phyloP scores from a whole-genome alignment of 2,329 filamentous ascomycete species.

The Penicillium italicum region DNA sequence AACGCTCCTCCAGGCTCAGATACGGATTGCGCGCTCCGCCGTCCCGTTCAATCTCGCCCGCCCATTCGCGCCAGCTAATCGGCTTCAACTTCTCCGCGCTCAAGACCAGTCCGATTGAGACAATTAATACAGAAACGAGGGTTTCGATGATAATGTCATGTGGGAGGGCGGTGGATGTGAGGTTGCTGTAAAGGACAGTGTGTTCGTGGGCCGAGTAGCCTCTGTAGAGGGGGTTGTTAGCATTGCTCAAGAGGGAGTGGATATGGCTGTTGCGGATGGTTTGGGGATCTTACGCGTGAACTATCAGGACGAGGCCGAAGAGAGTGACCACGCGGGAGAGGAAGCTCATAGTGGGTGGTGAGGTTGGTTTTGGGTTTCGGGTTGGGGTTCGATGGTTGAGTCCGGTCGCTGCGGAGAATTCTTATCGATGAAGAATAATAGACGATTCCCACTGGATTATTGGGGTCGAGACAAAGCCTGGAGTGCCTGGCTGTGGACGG shows the following conservation, averaged over 20 bases:
- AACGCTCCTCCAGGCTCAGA: slow-evolving; percentile 69
- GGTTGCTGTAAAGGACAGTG: slow-evolving; percentile 65
- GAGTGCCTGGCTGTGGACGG: not conserved
- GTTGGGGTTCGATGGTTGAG: not conserved
- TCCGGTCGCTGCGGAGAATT: not conserved
- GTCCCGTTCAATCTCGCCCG: slow-evolving; percentile 65
- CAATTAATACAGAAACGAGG: slow-evolving; percentile 70
- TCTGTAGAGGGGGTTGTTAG: slow-evolving; percentile 47
- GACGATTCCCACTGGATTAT: not conserved
- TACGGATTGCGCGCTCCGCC: slow-evolving; percentile 74
- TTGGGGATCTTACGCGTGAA: slow-evolving; percentile 69
- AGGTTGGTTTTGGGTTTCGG: slow-evolving; percentile 2
- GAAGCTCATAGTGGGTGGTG: slow-evolving; percentile 58
- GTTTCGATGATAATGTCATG: slow-evolving; percentile 87
- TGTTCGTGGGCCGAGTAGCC: slow-evolving; percentile 97
- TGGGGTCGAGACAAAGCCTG: not conserved
- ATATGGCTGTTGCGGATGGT: not conserved
- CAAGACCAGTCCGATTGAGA: slow-evolving; percentile 78
- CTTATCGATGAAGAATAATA: not conserved
- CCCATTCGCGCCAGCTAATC: slow-evolving; percentile 81
- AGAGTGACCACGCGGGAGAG: slow-evolving; percentile 67
- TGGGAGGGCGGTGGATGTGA: slow-evolving; percentile 58
- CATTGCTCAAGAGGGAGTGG: not conserved
- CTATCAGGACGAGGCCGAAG: slow-evolving; percentile 72
- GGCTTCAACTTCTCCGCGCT: slow-evolving; percentile 75